Conservation (phyloP, 164 flowering plant species). For the Aristolochia fimbriata region DNA sequence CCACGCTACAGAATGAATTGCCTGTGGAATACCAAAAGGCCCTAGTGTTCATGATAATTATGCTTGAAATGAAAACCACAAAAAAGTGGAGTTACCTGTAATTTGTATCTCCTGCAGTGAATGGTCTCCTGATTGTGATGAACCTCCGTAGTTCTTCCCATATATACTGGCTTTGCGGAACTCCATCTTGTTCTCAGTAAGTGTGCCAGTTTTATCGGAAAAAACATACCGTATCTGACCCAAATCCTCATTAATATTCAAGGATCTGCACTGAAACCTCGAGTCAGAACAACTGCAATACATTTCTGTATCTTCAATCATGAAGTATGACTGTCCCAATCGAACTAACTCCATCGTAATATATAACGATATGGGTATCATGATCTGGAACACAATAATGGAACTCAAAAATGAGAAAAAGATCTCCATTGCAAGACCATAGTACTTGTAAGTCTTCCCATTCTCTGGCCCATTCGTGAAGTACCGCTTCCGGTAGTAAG, state of each 20-base stretch:
- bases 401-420: constrained; percentile 88
- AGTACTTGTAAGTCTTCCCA: constrained; percentile 44
- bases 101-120: constrained; percentile 22
- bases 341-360: constrained; percentile 95
- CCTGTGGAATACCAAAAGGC: too few species aligned
- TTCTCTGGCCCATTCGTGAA: constrained; percentile 24
- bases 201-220: constrained; percentile 88
- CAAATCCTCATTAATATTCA: constrained; percentile 90
- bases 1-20: too few species aligned
- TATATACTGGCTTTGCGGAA: constrained; percentile 59
- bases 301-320: constrained; percentile 81
- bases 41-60: too few species aligned
- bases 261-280: constrained; percentile 88
- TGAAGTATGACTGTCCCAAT: constrained; percentile 87
- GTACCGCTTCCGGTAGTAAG: constrained; percentile 62
- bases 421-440: constrained; percentile 73
- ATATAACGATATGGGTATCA: constrained; percentile 91
- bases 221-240: constrained; percentile 86
- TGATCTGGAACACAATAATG: constrained; percentile 84
- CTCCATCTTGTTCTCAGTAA: constrained; percentile 94
- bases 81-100: constrained; percentile 10
- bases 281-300: constrained; percentile 48
- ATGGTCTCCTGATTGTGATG: constrained; percentile 15
- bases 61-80: too few species aligned
- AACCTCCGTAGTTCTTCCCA: constrained; percentile 49